Evolutionary conservation across 768 basidiomycete species (phyloP).

Genomic region (Suillus occidentalis): DNA sequence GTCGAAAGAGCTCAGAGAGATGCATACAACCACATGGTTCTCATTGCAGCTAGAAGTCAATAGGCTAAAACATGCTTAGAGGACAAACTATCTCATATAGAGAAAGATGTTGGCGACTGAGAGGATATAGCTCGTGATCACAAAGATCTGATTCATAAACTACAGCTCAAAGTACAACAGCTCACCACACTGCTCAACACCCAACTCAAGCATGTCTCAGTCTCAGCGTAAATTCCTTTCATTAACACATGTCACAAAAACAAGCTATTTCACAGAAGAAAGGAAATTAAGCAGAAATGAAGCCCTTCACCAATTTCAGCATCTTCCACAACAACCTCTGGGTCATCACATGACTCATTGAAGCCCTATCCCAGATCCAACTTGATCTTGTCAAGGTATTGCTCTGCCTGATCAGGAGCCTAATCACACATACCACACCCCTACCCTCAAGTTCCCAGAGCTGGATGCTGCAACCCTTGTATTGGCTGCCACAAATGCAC

Average conservation of each 20-base stretch:
- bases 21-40: conserved; percentile 78
- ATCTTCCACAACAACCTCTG: conserved; percentile 86
- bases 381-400: conserved; percentile 80
- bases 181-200: conserved; percentile 75
- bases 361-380: conserved; percentile 81
- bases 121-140: conserved; percentile 68
- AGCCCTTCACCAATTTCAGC: conserved; percentile 90
- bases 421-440: conserved; percentile 86
- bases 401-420: conserved; percentile 92
- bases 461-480: conserved; percentile 71
- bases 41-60: conserved; percentile 90
- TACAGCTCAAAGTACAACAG: conserved; percentile 81
- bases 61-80: conserved; percentile 76
- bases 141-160: conserved; percentile 69
- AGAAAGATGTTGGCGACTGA: conserved; percentile 65
- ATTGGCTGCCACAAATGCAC: conserved; percentile 62
- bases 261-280: conserved; percentile 56
- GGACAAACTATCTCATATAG: conserved; percentile 69
- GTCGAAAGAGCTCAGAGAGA: conserved; percentile 78
- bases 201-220: conserved; percentile 88
- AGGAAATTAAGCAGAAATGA: conserved; percentile 74
- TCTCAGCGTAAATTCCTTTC: conserved; percentile 55
- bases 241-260: neutral
- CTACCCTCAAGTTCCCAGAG: conserved; percentile 82
- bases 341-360: conserved; percentile 73